phyloP scores from a whole-genome alignment of 306 rosid genomes.

The Myrica gale region DNA sequence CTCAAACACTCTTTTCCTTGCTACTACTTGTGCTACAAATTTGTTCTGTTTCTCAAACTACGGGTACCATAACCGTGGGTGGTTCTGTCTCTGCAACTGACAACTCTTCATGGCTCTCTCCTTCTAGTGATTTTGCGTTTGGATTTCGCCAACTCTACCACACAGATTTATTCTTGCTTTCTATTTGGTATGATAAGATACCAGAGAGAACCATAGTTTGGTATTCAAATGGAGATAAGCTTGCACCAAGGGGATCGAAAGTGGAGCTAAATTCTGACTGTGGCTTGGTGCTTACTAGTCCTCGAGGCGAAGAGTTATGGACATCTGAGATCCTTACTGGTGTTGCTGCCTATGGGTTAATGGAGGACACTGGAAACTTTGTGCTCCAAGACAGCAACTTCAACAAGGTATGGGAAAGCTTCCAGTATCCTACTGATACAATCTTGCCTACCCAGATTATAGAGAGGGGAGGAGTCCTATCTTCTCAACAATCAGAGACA shows the following conservation, averaged over 20 bases:
- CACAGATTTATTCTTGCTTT: slow-evolving; percentile 34
- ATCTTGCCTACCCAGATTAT: slow-evolving; percentile 47
- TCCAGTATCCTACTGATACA: slow-evolving; percentile 36
- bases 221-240: slow-evolving; percentile 25
- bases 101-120: slow-evolving; percentile 28
- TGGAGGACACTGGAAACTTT: slow-evolving; percentile 49
- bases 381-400: slow-evolving; percentile 24
- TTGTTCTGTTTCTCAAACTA: background rate
- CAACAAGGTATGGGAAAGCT: slow-evolving; percentile 46
- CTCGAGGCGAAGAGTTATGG: slow-evolving; percentile 18
- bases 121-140: slow-evolving; percentile 49
- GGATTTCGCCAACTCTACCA: slow-evolving; percentile 38
- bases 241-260: slow-evolving; percentile 38
- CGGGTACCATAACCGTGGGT: background rate
- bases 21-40: background rate
- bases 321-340: background rate
- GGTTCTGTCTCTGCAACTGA: slow-evolving; percentile 25
- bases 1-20: background rate
- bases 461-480: slow-evolving; percentile 10
- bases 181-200: slow-evolving; percentile 50
- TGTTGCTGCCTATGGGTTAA: slow-evolving; percentile 19
- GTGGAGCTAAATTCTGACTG: slow-evolving; percentile 1
- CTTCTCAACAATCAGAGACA: slow-evolving; percentile 32
- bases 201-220: slow-evolving; percentile 43
- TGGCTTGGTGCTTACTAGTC: slow-evolving; percentile 15